phyloP scores from a whole-genome alignment of 2,329 filamentous ascomycete species.

The Plenodomus lindquistii region DNA sequence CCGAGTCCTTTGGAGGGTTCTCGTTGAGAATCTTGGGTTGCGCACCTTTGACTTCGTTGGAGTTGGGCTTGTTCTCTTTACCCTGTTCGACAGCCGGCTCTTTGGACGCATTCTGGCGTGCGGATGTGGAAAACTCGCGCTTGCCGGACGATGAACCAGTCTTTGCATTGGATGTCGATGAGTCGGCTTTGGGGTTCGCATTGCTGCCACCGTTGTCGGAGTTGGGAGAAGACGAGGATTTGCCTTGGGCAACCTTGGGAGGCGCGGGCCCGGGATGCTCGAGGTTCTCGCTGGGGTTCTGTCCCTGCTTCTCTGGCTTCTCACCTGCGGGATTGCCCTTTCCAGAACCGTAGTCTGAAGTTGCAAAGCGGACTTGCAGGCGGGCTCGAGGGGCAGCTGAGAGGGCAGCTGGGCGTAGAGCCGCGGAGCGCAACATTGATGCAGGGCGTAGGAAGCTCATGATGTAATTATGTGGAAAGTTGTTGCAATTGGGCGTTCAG shows the following conservation, averaged over 20 bases:
- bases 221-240: conserved; percentile 36
- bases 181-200: conserved; percentile 8
- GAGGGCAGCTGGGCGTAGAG: conserved; percentile 24
- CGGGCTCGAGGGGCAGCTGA: conserved; percentile 31
- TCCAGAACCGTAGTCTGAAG: conserved; percentile 49
- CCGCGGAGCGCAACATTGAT: conserved; percentile 34
- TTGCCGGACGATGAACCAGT: conserved; percentile 5
- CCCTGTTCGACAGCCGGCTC: conserved; percentile 20
- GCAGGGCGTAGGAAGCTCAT: conserved; percentile 40
- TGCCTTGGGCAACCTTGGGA: conserved; percentile 46
- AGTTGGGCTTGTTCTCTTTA: conserved; percentile 11
- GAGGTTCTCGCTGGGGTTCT: conserved; percentile 43
- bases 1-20: conserved; percentile 34
- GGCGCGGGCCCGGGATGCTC: conserved; percentile 53
- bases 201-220: conserved; percentile 17
- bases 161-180: conserved; percentile 6
- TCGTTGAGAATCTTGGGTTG: conserved; percentile 50
- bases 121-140: conserved; percentile 16
- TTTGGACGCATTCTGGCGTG: conserved; percentile 12
- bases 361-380: conserved; percentile 40
- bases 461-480: conserved; percentile 1
- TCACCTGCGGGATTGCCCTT: conserved; percentile 49
- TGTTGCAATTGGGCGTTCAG: conserved; percentile 3
- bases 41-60: conserved; percentile 38
- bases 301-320: conserved; percentile 49